phyloP scores from a whole-genome alignment of 2,329 filamentous ascomycete species.

The Exophiala sideris region DNA sequence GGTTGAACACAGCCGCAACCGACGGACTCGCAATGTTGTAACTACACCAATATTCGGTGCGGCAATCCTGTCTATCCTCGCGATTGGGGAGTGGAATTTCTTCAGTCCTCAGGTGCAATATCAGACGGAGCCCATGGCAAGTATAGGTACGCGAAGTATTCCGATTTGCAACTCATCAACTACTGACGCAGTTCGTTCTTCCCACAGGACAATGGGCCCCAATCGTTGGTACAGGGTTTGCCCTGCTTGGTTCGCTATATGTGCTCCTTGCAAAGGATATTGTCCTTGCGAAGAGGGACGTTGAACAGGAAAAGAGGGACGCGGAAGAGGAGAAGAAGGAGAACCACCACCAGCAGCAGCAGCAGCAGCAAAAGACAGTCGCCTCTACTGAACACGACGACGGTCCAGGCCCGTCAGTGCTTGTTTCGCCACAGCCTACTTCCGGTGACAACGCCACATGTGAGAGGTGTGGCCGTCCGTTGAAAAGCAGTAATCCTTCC shows the following conservation, averaged over 20 bases:
- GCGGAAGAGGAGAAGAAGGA: not conserved
- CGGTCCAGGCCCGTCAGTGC: not conserved
- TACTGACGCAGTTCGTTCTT: conserved; percentile 2
- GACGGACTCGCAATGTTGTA: conserved; percentile 40
- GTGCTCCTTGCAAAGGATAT: conserved; percentile 40
- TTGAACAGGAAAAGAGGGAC: not conserved
- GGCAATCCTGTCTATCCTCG: conserved; percentile 57
- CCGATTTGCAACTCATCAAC: conserved; percentile 1
- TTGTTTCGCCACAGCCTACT: not conserved
- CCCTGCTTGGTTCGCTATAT: conserved; percentile 58
- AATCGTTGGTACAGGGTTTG: conserved; percentile 54
- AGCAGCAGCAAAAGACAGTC: not conserved
- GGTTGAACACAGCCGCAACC: conserved; percentile 47
- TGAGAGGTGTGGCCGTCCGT: not conserved
- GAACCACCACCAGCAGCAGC: no score
- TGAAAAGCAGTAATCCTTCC: not conserved
- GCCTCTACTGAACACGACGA: not conserved
- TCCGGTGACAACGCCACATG: not conserved
- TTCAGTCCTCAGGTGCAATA: conserved; percentile 56
- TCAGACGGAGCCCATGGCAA: conserved; percentile 61
- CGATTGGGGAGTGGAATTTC: conserved; percentile 63
- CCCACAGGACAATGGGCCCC: conserved; percentile 35
- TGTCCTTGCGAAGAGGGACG: not conserved
- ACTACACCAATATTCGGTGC: conserved; percentile 59
- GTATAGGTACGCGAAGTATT: conserved; percentile 51